Percentiles rank a stretch among this genome's conserved stretches.
Evolutionary conservation across 192 early-diverging fungal genomes (phyloP).

Genomic region (Geranomyces variabilis): DNA sequence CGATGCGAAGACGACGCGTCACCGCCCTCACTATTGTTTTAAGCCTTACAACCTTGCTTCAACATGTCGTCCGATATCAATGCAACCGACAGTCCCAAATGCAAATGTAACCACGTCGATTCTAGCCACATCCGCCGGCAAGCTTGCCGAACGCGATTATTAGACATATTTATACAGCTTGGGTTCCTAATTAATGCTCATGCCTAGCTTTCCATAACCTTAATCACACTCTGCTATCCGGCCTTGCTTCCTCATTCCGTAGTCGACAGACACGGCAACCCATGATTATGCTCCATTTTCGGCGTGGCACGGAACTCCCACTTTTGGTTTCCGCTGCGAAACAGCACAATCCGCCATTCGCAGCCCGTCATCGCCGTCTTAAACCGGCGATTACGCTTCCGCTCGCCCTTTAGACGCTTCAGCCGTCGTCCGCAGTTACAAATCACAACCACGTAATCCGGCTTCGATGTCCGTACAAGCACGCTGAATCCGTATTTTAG

Average conservation of each 20-base stretch:
- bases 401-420: slow-evolving; percentile 37
- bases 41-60: slow-evolving; percentile 31
- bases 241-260: too few species aligned
- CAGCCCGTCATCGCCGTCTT: slow-evolving; percentile 45
- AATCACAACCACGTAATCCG: slow-evolving; percentile 42
- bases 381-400: slow-evolving; percentile 37
- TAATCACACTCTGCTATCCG: too few species aligned
- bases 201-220: too few species aligned
- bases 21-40: too few species aligned
- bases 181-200: too few species aligned
- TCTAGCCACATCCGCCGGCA: slow-evolving; percentile 14
- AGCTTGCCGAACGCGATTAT: slow-evolving; percentile 19
- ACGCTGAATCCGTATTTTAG: slow-evolving; percentile 33
- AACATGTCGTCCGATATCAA: slow-evolving; percentile 33
- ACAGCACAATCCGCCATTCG: slow-evolving; percentile 38
- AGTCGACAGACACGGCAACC: slow-evolving; percentile 7
- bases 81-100: slow-evolving; percentile 13
- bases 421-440: slow-evolving; percentile 39
- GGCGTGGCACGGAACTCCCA: slow-evolving; percentile 38
- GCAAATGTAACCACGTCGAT: slow-evolving; percentile 21
- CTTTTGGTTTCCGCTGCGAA: not conserved
- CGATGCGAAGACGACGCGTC: too few species aligned
- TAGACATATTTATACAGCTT: too few species aligned
- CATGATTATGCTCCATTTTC: slow-evolving; percentile 44
- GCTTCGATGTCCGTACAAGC: slow-evolving; percentile 38